A percentile compares a stretch with the other conserved stretches of the same genome.
These are phyloP conservation scores for Dictyostelium discoideum DNA, from an alignment of 78 protist species.

Conservation along the genomic window DNA sequence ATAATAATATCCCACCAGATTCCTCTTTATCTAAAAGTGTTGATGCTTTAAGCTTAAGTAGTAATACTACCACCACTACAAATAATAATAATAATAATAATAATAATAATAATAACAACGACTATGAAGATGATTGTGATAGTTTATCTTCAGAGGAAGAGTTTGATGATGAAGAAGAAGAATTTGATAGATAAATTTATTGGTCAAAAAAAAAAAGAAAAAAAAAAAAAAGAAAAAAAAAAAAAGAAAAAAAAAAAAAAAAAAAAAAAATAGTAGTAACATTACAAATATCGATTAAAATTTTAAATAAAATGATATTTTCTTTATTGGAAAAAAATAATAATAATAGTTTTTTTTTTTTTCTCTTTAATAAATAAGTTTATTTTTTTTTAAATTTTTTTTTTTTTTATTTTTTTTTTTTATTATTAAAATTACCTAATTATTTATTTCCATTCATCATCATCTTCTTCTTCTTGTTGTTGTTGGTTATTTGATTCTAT, in stretches of 20 bases:
- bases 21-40: background rate
- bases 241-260: background rate
- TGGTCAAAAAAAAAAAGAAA: no score
- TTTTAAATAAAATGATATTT: no score
- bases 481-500: background rate
- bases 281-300: no score
- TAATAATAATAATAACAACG: background rate
- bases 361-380: no score
- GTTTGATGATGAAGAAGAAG: background rate
- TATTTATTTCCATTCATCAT: slow-evolving; percentile 43
- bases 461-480: slow-evolving; percentile 3
- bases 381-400: no score
- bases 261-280: no score
- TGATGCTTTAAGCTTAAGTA: background rate
- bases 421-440: background rate
- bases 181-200: background rate
- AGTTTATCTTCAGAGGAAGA: slow-evolving; percentile 14
- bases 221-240: no score
- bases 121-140: background rate
- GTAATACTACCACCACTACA: background rate
- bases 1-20: background rate
- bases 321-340: no score
- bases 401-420: no score
- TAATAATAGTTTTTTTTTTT: no score
- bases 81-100: background rate